These are phyloP conservation scores for Lichenothelia convexa DNA, from an alignment of 495 filamentous ascomycete species.

Conservation along the genomic window DNA sequence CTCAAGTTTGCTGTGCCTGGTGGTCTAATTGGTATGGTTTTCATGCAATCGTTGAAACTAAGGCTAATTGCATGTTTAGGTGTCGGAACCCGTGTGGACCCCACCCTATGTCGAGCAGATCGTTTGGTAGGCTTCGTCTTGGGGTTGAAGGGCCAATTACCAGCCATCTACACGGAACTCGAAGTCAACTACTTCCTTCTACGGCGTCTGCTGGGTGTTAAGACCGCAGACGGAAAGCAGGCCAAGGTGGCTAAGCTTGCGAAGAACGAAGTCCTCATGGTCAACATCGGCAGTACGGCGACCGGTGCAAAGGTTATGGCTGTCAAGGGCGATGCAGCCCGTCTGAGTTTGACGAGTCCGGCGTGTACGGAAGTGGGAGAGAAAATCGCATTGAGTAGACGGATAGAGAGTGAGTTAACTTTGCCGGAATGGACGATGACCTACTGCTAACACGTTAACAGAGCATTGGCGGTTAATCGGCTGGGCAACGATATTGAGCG, in stretches of 20 bases:
- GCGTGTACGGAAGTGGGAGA: conserved; percentile 89
- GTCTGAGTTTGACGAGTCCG: conserved; percentile 69
- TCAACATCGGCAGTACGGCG: conserved; percentile 94
- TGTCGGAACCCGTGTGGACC: conserved; percentile 93
- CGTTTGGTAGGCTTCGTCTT: conserved; percentile 97
- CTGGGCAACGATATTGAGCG: too few species aligned
- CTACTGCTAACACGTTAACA: too few species aligned
- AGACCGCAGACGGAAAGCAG: conserved; percentile 95
- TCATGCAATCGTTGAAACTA: neutral
- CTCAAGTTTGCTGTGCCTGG: conserved; percentile 94
- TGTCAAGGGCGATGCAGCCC: conserved; percentile 93
- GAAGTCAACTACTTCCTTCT: conserved; percentile 99
- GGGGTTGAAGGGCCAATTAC: conserved; percentile 75
- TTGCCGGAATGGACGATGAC: too few species aligned
- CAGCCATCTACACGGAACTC: conserved; percentile 89
- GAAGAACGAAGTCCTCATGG: conserved; percentile 98
- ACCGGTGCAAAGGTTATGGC: conserved; percentile 83
- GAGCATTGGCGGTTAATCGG: conserved; percentile 99
- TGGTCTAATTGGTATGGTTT: conserved; percentile 56
- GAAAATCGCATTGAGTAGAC: conserved; percentile 88
- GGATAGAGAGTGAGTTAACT: too few species aligned
- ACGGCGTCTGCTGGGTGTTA: conserved; percentile 82
- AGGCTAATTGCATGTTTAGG: conserved; percentile 24
- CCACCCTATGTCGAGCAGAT: conserved; percentile 93
- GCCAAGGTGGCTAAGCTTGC: conserved; percentile 94